Conservation (phyloP, 2,329 filamentous ascomycete species). For the Ceratocystis colombiana region DNA sequence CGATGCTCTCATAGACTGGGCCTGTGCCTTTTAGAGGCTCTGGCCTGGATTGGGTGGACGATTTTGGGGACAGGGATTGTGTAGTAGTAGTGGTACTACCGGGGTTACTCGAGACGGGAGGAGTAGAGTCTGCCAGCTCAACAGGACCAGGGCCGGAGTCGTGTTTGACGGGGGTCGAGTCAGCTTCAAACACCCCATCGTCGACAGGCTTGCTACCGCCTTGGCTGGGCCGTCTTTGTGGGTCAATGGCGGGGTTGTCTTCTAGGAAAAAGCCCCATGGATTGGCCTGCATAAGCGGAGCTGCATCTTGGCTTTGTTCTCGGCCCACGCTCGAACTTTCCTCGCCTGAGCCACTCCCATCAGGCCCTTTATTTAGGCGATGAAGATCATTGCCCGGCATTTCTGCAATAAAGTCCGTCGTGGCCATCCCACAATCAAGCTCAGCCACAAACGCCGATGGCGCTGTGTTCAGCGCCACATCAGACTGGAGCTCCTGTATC, state of each 20-base stretch:
- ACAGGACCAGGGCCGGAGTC: background rate
- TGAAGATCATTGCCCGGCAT: slow-evolving; percentile 17
- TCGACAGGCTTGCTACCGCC: background rate
- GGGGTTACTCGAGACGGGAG: background rate
- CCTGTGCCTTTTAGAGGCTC: background rate
- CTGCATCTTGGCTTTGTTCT: background rate
- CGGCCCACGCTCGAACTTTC: background rate
- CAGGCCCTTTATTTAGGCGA: background rate
- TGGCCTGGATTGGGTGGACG: background rate
- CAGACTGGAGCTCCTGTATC: background rate
- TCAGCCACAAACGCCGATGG: slow-evolving; percentile 21
- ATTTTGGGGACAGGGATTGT: background rate
- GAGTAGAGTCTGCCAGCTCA: slow-evolving; percentile 14
- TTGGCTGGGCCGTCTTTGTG: background rate
- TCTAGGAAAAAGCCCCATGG: slow-evolving; percentile 27
- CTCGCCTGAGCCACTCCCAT: background rate
- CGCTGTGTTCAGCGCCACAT: slow-evolving; percentile 5
- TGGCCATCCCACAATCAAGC: slow-evolving; percentile 10
- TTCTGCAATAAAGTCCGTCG: slow-evolving; percentile 18
- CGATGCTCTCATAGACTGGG: background rate
- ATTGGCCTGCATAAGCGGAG: slow-evolving; percentile 20
- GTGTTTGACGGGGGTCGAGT: slow-evolving; percentile 2
- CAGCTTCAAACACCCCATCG: background rate
- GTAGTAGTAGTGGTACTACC: background rate
- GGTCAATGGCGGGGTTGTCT: slow-evolving; percentile 21